Conservation (phyloP, 2,329 filamentous ascomycete genomes). For the Monosporascus sp. region DNA sequence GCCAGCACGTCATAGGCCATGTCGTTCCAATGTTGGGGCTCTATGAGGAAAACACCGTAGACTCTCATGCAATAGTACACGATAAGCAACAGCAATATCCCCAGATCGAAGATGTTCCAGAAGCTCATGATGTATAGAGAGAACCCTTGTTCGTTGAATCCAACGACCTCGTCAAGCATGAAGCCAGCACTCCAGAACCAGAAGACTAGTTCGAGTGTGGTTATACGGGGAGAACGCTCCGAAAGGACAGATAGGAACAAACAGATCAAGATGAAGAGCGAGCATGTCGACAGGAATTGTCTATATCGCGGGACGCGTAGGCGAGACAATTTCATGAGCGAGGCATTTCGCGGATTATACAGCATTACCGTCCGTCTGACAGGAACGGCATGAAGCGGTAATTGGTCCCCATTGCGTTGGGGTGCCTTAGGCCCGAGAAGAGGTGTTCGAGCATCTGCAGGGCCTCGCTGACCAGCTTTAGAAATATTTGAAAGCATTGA, state of each 20-base stretch:
- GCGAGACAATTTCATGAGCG: constrained; percentile 84
- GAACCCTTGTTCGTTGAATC: constrained; percentile 95
- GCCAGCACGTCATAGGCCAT: constrained; percentile 93
- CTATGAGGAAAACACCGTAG: constrained; percentile 79
- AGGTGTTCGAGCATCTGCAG: constrained; percentile 43
- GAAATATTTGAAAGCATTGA: constrained; percentile 18
- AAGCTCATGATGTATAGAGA: constrained; percentile 96
- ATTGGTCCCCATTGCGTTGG: constrained; percentile 25
- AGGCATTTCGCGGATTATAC: constrained; percentile 87
- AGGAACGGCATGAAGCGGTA: constrained; percentile 31
- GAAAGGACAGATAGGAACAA: constrained; percentile 80
- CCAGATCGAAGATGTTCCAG: constrained; percentile 93
- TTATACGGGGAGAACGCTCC: constrained; percentile 73
- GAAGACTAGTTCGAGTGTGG: constrained; percentile 78
- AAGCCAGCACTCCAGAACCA: constrained; percentile 98
- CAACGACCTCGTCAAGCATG: constrained; percentile 93
- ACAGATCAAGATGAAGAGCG: constrained; percentile 76
- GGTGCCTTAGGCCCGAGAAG: constrained; percentile 36
- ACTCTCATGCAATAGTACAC: constrained; percentile 86
- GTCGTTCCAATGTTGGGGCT: constrained; percentile 68
- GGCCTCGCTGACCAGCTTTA: constrained; percentile 26
- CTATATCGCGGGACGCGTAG: constrained; percentile 87
- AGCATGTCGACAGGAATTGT: constrained; percentile 83
- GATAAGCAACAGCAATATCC: constrained; percentile 78
- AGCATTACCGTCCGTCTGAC: constrained; percentile 72